A percentile compares a stretch with the other conserved stretches of the same genome.
phyloP scores from a whole-genome alignment of 768 basidiomycete genomes.

The Coprinopsis marcescibilis region DNA sequence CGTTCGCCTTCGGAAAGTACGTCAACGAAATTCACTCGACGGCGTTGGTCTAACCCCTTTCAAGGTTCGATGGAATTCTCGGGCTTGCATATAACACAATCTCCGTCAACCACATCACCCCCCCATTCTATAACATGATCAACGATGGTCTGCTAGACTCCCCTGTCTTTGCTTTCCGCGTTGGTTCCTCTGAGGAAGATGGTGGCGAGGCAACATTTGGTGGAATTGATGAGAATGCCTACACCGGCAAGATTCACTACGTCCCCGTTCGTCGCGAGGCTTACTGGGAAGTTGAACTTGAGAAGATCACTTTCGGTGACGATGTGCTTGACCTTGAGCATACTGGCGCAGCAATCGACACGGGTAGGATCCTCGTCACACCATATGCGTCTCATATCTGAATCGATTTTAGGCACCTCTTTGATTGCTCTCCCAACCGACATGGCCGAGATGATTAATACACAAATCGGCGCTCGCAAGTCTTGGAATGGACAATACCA shows the following conservation, averaged over 20 bases:
- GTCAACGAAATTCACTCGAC: slow-evolving; percentile 21
- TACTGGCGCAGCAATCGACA: slow-evolving; percentile 92
- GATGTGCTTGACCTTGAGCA: slow-evolving; percentile 87
- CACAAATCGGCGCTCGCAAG: slow-evolving; percentile 89
- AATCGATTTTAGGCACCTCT: slow-evolving; percentile 63
- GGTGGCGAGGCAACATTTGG: slow-evolving; percentile 91
- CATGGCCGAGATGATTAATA: slow-evolving; percentile 96
- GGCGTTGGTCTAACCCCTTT: neutral
- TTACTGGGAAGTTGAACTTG: slow-evolving; percentile 97
- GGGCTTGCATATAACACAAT: slow-evolving; percentile 96
- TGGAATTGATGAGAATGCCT: slow-evolving; percentile 74
- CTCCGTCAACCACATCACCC: slow-evolving; percentile 85
- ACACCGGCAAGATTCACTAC: slow-evolving; percentile 76
- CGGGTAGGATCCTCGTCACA: slow-evolving; percentile 40
- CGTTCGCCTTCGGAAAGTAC: slow-evolving; percentile 94
- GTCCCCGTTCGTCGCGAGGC: slow-evolving; percentile 92
- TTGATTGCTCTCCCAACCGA: slow-evolving; percentile 92
- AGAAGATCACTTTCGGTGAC: slow-evolving; percentile 78
- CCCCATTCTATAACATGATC: slow-evolving; percentile 94
- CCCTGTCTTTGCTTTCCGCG: slow-evolving; percentile 90
- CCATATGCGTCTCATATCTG: neutral
- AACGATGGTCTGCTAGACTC: slow-evolving; percentile 73
- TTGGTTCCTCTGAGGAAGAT: slow-evolving; percentile 82
- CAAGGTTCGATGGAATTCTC: slow-evolving; percentile 90
- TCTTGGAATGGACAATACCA: slow-evolving; percentile 96